phyloP scores from a whole-genome alignment of 2,329 filamentous ascomycete genomes.

The Cladophialophora exuberans region DNA sequence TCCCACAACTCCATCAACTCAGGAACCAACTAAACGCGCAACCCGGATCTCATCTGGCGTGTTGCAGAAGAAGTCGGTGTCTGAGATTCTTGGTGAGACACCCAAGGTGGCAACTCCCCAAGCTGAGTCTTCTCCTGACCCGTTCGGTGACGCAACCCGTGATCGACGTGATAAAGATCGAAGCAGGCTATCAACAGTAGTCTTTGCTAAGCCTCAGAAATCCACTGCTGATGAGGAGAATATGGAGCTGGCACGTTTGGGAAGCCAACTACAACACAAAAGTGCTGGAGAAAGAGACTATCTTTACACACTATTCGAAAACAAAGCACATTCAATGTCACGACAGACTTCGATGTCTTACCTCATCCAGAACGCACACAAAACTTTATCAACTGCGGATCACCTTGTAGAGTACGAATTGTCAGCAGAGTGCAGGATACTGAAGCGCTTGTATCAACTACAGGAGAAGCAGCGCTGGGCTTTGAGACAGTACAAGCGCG shows the following conservation, averaged over 20 bases:
- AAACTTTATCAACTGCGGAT: slow-evolving; percentile 85
- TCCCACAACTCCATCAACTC: slow-evolving; percentile 36
- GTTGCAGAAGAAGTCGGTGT: slow-evolving; percentile 72
- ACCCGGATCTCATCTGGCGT: slow-evolving; percentile 72
- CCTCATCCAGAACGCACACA: slow-evolving; percentile 79
- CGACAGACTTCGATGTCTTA: slow-evolving; percentile 63
- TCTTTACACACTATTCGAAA: slow-evolving; percentile 66
- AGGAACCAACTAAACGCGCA: slow-evolving; percentile 59
- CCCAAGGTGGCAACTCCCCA: slow-evolving; percentile 44
- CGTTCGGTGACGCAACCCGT: slow-evolving; percentile 40
- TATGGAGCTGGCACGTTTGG: slow-evolving; percentile 40
- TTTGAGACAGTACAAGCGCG: slow-evolving; percentile 82
- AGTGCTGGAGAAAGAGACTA: slow-evolving; percentile 63
- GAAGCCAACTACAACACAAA: slow-evolving; percentile 48
- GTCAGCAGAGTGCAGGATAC: slow-evolving; percentile 81
- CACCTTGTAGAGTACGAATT: slow-evolving; percentile 82
- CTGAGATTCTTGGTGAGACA: slow-evolving; percentile 69
- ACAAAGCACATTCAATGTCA: slow-evolving; percentile 59
- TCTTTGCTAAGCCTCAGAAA: slow-evolving; percentile 72
- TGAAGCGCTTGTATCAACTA: slow-evolving; percentile 84
- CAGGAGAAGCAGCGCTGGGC: slow-evolving; percentile 94
- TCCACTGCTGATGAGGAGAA: slow-evolving; percentile 51
- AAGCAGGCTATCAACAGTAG: slow-evolving; percentile 71
- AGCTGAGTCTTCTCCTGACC: slow-evolving; percentile 39
- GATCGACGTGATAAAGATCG: slow-evolving; percentile 62